Percentiles rank a stretch among this genome's conserved stretches.
These are phyloP conservation scores for Trypanosoma boissoni DNA, from an alignment of 208 protist species.

Conservation along the genomic window DNA sequence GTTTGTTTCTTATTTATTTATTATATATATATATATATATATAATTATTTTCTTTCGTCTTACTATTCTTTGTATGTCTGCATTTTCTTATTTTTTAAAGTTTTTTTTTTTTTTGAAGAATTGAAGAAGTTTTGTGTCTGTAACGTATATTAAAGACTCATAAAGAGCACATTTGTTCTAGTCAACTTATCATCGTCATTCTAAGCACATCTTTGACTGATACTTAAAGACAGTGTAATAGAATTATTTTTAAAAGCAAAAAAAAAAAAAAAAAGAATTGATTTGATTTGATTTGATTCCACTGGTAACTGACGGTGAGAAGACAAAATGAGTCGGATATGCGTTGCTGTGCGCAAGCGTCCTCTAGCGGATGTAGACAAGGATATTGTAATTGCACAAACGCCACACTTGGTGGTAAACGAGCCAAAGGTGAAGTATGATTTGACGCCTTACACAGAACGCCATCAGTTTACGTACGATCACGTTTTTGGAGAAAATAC, in stretches of 20 bases:
- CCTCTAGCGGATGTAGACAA: conserved; percentile 65
- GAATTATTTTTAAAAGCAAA: too few relatives aligned
- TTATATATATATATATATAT: conserved; percentile 9
- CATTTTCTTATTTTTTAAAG: conserved; percentile 9
- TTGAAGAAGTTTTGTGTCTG: too few relatives aligned
- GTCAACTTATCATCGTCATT: too few relatives aligned
- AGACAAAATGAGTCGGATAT: conserved; percentile 70
- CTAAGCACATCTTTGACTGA: too few relatives aligned
- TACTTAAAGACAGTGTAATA: too few relatives aligned
- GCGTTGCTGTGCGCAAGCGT: conserved; percentile 90
- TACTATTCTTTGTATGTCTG: conserved; percentile 12
- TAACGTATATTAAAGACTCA: too few relatives aligned
- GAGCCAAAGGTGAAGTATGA: conserved; percentile 96
- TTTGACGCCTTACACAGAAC: conserved; percentile 94
- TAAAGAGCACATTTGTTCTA: too few relatives aligned
- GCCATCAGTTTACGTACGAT: conserved; percentile 96
- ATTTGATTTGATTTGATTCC: too few relatives aligned
- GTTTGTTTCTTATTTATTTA: too few relatives aligned
- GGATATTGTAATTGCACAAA: conserved; percentile 84
- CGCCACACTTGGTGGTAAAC: conserved; percentile 76
- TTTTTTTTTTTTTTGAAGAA: conserved; percentile 11
- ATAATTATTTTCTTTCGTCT: too few relatives aligned
- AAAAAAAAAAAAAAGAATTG: too few relatives aligned
- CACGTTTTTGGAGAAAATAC: conserved; percentile 90
- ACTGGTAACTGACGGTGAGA: background rate